phyloP scores from a whole-genome alignment of 2,329 filamentous ascomycete genomes.

The Westerdykella sp. region DNA sequence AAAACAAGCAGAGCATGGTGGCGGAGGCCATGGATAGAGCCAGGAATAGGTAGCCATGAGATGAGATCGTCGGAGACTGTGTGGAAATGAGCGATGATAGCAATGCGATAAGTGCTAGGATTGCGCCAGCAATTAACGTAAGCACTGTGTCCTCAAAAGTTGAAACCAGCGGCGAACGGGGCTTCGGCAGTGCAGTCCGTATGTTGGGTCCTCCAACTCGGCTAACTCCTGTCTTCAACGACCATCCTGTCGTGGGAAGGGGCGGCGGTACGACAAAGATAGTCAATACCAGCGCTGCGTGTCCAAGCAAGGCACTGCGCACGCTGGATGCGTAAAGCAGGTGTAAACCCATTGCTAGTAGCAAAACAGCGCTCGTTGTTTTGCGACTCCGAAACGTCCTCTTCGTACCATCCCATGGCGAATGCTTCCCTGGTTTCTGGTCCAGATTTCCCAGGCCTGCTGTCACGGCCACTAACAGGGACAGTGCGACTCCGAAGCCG shows the following conservation, averaged over 20 bases:
- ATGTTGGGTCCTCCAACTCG: conserved; percentile 11
- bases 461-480: conserved; percentile 44
- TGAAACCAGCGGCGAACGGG: conserved; percentile 31
- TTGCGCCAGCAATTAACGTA: conserved; percentile 38
- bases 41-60: conserved; percentile 26
- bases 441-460: conserved; percentile 39
- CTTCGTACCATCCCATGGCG: conserved; percentile 25
- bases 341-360: conserved; percentile 31
- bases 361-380: conserved; percentile 33
- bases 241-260: conserved; percentile 35
- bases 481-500: conserved; percentile 48
- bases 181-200: conserved; percentile 28
- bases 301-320: conserved; percentile 38
- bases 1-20: conserved; percentile 39
- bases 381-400: conserved; percentile 34
- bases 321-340: conserved; percentile 17
- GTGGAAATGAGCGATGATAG: conserved; percentile 30
- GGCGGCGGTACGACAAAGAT: conserved; percentile 47
- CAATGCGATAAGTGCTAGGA: conserved; percentile 35
- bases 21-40: conserved; percentile 39
- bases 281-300: conserved; percentile 42
- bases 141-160: conserved; percentile 38
- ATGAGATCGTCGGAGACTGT: conserved; percentile 26
- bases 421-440: conserved; percentile 28
- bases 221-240: conserved; percentile 21